Percentiles rank a stretch among this genome's conserved stretches.
Evolutionary conservation across 192 early-diverging fungal genomes (phyloP).

Genomic region (Geosiphon pyriformis): DNA sequence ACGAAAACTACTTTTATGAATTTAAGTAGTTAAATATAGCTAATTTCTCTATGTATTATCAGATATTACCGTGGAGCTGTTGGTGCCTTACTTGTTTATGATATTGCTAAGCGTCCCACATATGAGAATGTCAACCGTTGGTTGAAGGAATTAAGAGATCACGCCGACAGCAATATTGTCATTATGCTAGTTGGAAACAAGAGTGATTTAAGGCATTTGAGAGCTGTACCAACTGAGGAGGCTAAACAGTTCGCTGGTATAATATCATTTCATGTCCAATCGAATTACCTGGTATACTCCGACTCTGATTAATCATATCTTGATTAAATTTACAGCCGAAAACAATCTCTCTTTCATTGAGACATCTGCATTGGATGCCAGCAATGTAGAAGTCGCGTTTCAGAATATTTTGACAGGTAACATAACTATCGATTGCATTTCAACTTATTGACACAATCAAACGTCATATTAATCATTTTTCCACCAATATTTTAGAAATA

Average conservation of each 20-base stretch:
- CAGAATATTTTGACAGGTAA: conserved; percentile 91
- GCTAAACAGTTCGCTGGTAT: conserved; percentile 94
- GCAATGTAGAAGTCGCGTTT: conserved; percentile 95
- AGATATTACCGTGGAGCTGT: conserved; percentile 97
- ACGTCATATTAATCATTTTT: background rate
- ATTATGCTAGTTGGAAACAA: conserved; percentile 99
- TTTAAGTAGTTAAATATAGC: background rate
- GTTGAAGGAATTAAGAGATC: conserved; percentile 97
- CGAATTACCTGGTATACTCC: background rate
- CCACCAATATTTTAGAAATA: conserved; percentile 57
- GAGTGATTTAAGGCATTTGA: conserved; percentile 93
- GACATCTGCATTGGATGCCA: conserved; percentile 94
- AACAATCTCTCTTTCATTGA: conserved; percentile 97
- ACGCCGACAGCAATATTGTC: conserved; percentile 96
- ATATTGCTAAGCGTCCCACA: conserved; percentile 93
- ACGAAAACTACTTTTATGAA: too few species aligned
- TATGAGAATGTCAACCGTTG: conserved; percentile 96
- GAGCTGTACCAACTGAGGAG: conserved; percentile 96
- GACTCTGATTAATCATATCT: background rate
- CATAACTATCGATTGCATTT: background rate
- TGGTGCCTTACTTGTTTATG: conserved; percentile 94
- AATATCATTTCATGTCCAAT: conserved; percentile 2
- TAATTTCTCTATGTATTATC: conserved; percentile 2
- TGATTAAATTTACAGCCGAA: conserved; percentile 51
- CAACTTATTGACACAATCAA: too few species aligned